These are phyloP conservation scores for Solanum bulbocastanum DNA, from an alignment of 257 asterid species.

Conservation along the genomic window DNA sequence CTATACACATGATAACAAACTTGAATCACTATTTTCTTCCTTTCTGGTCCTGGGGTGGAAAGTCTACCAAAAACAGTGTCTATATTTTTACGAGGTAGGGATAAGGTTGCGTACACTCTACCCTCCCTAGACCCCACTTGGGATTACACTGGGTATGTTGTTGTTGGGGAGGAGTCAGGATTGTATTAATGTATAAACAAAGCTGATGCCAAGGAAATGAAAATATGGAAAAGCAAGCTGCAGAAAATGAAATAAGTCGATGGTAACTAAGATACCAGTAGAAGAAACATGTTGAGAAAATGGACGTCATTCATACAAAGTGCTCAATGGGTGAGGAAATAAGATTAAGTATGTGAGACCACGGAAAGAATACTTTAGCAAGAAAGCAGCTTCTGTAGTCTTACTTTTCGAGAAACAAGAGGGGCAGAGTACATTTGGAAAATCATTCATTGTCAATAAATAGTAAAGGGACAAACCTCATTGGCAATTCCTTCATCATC, in stretches of 20 bases:
- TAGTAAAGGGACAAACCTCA: slow-evolving; percentile 35
- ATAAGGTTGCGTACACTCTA: background rate
- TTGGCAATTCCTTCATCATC: slow-evolving; percentile 88
- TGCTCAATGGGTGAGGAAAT: background rate
- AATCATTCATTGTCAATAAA: background rate
- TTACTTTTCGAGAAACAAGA: background rate
- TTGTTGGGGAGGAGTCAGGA: background rate
- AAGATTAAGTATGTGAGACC: background rate
- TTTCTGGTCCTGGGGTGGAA: background rate
- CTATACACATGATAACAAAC: background rate
- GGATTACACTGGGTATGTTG: background rate
- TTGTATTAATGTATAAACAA: background rate
- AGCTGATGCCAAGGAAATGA: background rate
- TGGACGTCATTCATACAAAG: background rate
- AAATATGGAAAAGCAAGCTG: background rate
- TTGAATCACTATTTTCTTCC: background rate
- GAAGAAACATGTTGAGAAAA: background rate
- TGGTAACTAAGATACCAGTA: background rate
- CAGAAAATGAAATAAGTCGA: background rate
- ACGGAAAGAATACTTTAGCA: background rate
- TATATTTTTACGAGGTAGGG: background rate
- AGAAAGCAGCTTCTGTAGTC: background rate
- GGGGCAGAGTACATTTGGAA: background rate
- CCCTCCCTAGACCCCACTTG: background rate
- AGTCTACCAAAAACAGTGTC: background rate